Conservation (phyloP, 2,329 filamentous ascomycete genomes). For the Arthrinium phaeospermum region DNA sequence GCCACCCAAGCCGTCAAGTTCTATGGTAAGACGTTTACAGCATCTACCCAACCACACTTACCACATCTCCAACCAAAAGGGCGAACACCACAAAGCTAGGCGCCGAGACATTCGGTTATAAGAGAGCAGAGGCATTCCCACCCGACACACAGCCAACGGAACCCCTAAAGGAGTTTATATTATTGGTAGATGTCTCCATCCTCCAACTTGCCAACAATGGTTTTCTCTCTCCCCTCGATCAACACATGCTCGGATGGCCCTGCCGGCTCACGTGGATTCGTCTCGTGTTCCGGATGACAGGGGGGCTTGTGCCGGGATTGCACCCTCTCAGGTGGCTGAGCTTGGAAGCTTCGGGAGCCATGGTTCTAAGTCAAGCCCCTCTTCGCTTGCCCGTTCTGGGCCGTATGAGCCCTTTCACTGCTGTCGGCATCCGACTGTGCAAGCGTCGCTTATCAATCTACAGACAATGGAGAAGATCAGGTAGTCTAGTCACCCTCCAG, state of each 20-base stretch:
- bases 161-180: background rate
- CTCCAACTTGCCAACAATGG: background rate
- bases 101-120: background rate
- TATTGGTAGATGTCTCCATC: background rate
- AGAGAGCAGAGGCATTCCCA: background rate
- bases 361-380: no score
- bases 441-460: slow-evolving; percentile 31
- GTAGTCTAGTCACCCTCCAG: no score
- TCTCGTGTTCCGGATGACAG: background rate
- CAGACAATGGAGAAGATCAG: no score
- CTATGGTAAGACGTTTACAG: no score
- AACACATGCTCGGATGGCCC: background rate
- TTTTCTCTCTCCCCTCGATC: background rate
- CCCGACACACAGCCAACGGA: background rate
- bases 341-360: no score
- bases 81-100: background rate
- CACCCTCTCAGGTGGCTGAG: no score
- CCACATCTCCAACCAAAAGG: no score
- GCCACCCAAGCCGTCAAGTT: no score
- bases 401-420: slow-evolving; percentile 40
- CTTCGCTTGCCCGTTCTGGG: background rate
- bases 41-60: no score
- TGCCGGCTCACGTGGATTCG: background rate
- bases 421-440: slow-evolving; percentile 43
- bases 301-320: background rate